These are phyloP conservation scores for Trypanosoma caninum DNA, from an alignment of 208 protist species.

Conservation along the genomic window DNA sequence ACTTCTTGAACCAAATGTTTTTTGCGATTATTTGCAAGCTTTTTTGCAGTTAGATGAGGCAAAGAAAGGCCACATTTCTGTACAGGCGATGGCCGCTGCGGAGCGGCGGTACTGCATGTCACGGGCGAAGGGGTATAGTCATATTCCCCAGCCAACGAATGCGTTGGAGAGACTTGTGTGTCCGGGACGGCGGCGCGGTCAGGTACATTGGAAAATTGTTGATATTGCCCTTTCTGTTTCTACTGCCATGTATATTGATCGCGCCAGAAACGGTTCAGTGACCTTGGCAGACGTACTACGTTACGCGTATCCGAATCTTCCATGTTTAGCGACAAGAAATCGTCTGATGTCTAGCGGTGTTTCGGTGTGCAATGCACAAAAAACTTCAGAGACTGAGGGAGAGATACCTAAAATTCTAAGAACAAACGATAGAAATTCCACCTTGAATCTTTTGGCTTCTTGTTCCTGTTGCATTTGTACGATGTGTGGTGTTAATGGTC, in stretches of 20 bases:
- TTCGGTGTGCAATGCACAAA: no score
- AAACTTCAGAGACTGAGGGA: neutral
- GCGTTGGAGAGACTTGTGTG: neutral
- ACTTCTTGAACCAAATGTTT: neutral
- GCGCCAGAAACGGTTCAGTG: neutral
- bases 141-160: neutral
- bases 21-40: neutral
- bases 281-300: constrained; percentile 9
- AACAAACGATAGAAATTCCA: neutral
- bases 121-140: neutral
- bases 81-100: constrained; percentile 6
- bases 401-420: neutral
- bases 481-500: constrained; percentile 4
- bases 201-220: constrained; percentile 2
- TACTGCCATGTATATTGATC: constrained; percentile 8
- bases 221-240: constrained; percentile 12
- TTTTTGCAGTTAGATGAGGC: constrained; percentile 9
- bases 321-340: constrained; percentile 7
- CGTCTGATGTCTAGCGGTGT: neutral
- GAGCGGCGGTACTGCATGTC: neutral
- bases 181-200: neutral
- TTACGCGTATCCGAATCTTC: constrained; percentile 20
- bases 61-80: neutral
- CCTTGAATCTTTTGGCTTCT: neutral
- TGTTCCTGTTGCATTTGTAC: constrained; percentile 16